A percentile compares a stretch with the other conserved stretches of the same genome.
Evolutionary conservation across 2,329 filamentous ascomycete genomes (phyloP).

Genomic region (Phialophora verrucosa): DNA sequence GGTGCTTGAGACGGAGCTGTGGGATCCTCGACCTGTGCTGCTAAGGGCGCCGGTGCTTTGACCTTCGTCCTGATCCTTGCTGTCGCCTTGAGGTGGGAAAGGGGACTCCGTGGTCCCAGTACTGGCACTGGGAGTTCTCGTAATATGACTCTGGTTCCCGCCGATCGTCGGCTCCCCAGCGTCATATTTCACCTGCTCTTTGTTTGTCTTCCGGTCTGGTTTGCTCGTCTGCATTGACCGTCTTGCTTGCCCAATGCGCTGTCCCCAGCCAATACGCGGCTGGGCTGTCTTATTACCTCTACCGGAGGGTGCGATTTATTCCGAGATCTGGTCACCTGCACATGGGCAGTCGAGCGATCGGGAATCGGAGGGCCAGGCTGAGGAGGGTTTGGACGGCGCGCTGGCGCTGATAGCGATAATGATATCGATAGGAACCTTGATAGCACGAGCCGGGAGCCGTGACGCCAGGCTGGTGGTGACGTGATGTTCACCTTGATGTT

Average conservation of each 20-base stretch:
- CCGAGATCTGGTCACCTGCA: conserved; percentile 19
- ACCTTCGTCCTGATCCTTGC: conserved; percentile 25
- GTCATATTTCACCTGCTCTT: conserved; percentile 24
- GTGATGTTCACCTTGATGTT: not conserved
- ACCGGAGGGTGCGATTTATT: conserved; percentile 7
- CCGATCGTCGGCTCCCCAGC: conserved; percentile 27
- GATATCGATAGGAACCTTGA: conserved; percentile 14
- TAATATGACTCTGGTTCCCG: conserved; percentile 21
- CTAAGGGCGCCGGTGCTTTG: conserved; percentile 15
- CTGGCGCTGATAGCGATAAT: conserved; percentile 5
- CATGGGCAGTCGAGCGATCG: conserved; percentile 4
- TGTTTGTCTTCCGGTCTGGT: conserved; percentile 3
- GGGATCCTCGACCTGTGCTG: conserved; percentile 23
- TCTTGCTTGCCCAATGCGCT: not conserved
- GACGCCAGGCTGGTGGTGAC: conserved; percentile 11
- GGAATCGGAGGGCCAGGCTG: conserved; percentile 13
- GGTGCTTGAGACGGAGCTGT: not conserved
- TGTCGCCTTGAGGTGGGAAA: conserved; percentile 16
- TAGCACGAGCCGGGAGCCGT: conserved; percentile 2
- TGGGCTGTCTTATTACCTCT: conserved; percentile 5
- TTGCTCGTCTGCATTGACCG: conserved; percentile 7
- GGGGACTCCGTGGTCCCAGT: conserved; percentile 16
- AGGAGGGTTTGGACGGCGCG: not conserved
- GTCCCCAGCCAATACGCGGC: not conserved
- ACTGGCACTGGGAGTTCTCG: conserved; percentile 27